Evolutionary conservation across 768 basidiomycete species (phyloP).

Genomic region (Nidularia pulvinata): DNA sequence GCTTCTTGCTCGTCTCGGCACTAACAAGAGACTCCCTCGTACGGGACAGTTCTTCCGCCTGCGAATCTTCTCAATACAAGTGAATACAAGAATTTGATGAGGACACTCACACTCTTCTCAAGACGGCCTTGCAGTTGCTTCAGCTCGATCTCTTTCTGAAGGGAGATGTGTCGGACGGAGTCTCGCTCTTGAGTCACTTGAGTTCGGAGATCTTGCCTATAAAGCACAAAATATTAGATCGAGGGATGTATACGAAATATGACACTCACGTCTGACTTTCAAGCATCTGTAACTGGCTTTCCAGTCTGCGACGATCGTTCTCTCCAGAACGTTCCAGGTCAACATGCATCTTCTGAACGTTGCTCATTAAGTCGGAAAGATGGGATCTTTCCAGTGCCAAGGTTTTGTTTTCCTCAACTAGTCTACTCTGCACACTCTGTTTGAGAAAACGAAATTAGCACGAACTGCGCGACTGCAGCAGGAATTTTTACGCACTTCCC

Average conservation of each 20-base stretch:
- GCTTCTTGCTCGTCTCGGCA: constrained; percentile 78
- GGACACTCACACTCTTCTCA: constrained; percentile 62
- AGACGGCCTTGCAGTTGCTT: constrained; percentile 74
- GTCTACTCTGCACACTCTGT: constrained; percentile 76
- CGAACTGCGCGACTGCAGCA: not conserved
- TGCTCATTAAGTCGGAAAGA: constrained; percentile 84
- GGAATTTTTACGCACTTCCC: constrained; percentile 65
- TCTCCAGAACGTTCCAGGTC: constrained; percentile 84
- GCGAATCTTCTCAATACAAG: not conserved
- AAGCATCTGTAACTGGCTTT: constrained; percentile 76
- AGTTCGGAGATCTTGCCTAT: constrained; percentile 70
- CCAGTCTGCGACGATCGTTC: constrained; percentile 81
- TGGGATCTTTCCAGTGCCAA: constrained; percentile 82
- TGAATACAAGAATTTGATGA: not conserved
- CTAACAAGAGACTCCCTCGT: constrained; percentile 70
- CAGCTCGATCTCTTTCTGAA: constrained; percentile 81
- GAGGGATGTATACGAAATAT: not conserved
- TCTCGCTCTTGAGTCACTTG: constrained; percentile 81
- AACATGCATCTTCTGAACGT: constrained; percentile 88
- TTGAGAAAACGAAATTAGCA: constrained; percentile 1
- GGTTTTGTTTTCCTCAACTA: constrained; percentile 84
- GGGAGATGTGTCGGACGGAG: constrained; percentile 61
- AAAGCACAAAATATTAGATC: not conserved
- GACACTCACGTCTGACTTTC: constrained; percentile 73
- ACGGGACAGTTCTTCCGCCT: constrained; percentile 67